Base-by-base conservation (phyloP, 2,329 filamentous ascomycete genomes). In the Cyphellophora attinorum region DNA sequence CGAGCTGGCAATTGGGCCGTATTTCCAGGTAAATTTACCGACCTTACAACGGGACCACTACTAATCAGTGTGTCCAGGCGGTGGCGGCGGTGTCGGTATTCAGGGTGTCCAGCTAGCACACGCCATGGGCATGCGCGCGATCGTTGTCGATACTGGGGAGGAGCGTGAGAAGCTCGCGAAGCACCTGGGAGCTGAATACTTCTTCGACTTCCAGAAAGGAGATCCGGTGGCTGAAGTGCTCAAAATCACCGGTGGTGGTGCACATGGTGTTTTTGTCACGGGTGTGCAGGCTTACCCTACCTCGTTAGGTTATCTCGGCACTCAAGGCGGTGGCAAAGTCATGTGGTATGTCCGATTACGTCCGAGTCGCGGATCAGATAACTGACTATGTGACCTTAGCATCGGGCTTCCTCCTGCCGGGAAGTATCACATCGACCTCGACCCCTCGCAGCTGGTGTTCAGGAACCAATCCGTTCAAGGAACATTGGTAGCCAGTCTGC, bases 41-140 rank as follows among this genome's bases (percentile, higher is more conserved):
- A 8, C 21, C n/a, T 25, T 8, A 8, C 8, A 25, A n/a, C 21
- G n/a, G 21, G n/a, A 25, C 8, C 8, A 8, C 21, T 25, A n/a
- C 21, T 25, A 8, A 25, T n/a, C 21, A 8, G n/a, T 25, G 8
- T 8, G n/a, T n/a, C 8, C 21, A 25, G 69, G 69, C 11, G 68
- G 67, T 1, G 72, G 72, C 6, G 68, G 68, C 23, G 72, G 67
- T 11, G 67, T 76, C 29, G 39, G 30, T n/a, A 42, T 74, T 38
- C 71, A 74, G 45, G 72, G 72, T 6, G 64, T 76, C 2, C 72
- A 68, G 45, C 50, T 70, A 4, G 69, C 69, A 6, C 58, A 59
- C 28, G 68, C 69, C 3, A 73, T 74, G 67, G 71, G 72, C 1
- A 64, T 74, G 52, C 59, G 70, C 3, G 61, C 70, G 3, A 68